A percentile compares a stretch with the other conserved stretches of the same genome.
Conservation (phyloP, 1,284 basidiomycete species). For the Neolentinus lepideus region DNA sequence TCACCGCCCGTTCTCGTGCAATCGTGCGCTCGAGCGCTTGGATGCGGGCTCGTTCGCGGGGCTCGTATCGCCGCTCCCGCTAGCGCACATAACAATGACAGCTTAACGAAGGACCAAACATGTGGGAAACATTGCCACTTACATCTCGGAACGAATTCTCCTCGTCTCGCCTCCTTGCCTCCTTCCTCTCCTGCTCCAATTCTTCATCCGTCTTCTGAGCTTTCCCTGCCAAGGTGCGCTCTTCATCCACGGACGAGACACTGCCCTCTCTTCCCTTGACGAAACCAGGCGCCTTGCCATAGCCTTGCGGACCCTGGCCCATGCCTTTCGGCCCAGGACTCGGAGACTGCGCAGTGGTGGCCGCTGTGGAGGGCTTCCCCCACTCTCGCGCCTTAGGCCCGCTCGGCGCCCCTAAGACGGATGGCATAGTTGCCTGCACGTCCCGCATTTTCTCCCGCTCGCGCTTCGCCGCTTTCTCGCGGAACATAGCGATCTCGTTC, state of each 20-base stretch:
- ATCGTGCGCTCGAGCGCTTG: constrained; percentile 70
- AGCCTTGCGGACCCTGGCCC: constrained; percentile 66
- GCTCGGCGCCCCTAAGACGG: constrained; percentile 41
- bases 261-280: constrained; percentile 57
- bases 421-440: constrained; percentile 52
- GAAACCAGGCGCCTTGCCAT: constrained; percentile 73
- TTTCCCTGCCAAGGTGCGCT: constrained; percentile 27
- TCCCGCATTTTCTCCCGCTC: constrained; percentile 80
- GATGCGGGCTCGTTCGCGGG: constrained; percentile 72
- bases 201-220: constrained; percentile 77
- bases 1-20: constrained; percentile 60
- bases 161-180: constrained; percentile 66
- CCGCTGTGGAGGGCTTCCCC: constrained; percentile 44
- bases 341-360: not conserved
- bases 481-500: constrained; percentile 90
- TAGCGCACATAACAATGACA: constrained; percentile 20
- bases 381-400: constrained; percentile 71
- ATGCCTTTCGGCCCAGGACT: constrained; percentile 22
- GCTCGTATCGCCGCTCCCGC: constrained; percentile 79
- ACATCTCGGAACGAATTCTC: constrained; percentile 82
- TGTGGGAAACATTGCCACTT: constrained; percentile 20
- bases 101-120: constrained; percentile 4
- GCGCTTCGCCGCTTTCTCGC: constrained; percentile 79
- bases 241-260: constrained; percentile 24
- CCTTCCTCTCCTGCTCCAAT: constrained; percentile 70